phyloP scores from a whole-genome alignment of 805 yeast species.

The Saturnispora serradocipensis region DNA sequence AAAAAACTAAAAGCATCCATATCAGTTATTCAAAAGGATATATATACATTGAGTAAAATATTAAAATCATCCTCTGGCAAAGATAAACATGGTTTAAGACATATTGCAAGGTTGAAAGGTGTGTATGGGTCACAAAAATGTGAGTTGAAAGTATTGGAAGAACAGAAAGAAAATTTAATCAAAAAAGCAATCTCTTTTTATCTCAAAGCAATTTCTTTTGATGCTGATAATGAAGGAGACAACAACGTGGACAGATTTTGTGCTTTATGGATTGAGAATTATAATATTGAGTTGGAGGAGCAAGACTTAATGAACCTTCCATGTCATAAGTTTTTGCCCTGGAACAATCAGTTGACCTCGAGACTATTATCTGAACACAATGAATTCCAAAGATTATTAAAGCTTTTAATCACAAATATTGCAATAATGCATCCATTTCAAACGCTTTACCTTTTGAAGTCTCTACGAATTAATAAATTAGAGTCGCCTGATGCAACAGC shows the following conservation, averaged over 20 bases:
- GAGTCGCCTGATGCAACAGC: conserved; percentile 31
- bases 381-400: conserved; percentile 47
- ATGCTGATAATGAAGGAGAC: conserved; percentile 33
- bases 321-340: conserved; percentile 54
- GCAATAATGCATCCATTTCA: conserved; percentile 63
- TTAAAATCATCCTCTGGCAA: conserved; percentile 28
- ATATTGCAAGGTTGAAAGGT: conserved; percentile 37
- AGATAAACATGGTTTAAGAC: conserved; percentile 44
- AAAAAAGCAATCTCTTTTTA: conserved; percentile 51
- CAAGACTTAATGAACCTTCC: conserved; percentile 38
- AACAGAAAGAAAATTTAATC: conserved; percentile 31
- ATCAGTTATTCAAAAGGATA: conserved; percentile 35
- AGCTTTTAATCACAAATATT: conserved; percentile 26
- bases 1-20: conserved; percentile 24
- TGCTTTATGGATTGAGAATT: conserved; percentile 70
- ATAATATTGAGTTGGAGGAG: conserved; percentile 24
- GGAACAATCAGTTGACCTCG: conserved; percentile 79
- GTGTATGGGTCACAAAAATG: conserved; percentile 42
- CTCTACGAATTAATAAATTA: conserved; percentile 35
- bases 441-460: conserved; percentile 51
- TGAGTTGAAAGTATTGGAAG: conserved; percentile 33
- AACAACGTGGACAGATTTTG: conserved; percentile 67
- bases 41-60: conserved; percentile 39
- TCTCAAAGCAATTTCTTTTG: conserved; percentile 40
- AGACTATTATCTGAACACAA: conserved; percentile 43